phyloP scores from a whole-genome alignment of 805 yeast genomes.

The Ogataea chonburiensis region DNA sequence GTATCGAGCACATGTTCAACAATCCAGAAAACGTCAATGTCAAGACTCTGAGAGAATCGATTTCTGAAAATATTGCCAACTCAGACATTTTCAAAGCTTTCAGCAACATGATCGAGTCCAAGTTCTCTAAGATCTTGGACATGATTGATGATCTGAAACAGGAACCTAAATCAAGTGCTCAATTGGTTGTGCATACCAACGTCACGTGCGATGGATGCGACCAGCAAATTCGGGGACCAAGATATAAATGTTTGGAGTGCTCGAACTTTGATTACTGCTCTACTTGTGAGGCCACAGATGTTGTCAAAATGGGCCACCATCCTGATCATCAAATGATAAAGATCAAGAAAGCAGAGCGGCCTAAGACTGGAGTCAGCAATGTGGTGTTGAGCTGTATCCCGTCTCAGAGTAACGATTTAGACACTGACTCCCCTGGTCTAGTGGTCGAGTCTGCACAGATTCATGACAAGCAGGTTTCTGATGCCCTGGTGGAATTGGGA shows the following conservation, averaged over 20 bases:
- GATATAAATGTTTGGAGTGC: conserved; percentile 54
- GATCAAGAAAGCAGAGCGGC: conserved; percentile 21
- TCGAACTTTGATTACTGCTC: conserved; percentile 53
- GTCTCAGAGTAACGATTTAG: background rate
- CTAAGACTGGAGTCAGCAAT: conserved; percentile 8
- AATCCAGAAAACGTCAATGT: conserved; percentile 14
- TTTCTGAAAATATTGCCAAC: conserved; percentile 23
- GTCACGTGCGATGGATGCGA: conserved; percentile 36
- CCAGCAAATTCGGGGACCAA: conserved; percentile 35
- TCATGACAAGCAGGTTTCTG: conserved; percentile 3
- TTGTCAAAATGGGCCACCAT: conserved; percentile 19
- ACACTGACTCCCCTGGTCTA: background rate
- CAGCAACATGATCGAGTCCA: conserved; percentile 21
- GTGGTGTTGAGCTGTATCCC: conserved; percentile 1
- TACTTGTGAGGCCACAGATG: conserved; percentile 34
- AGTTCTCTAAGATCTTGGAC: conserved; percentile 19
- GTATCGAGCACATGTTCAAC: conserved; percentile 18
- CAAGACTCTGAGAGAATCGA: conserved; percentile 18
- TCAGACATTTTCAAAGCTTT: conserved; percentile 23
- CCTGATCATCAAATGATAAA: conserved; percentile 30
- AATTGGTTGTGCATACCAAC: conserved; percentile 18
- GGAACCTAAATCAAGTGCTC: conserved; percentile 3
- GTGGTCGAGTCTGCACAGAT: conserved; percentile 3
- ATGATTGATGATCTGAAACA: conserved; percentile 20
- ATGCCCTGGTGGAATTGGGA: conserved; percentile 10